These are phyloP conservation scores for Conringia planisiliqua DNA, from an alignment of 345 rosid species.

Conservation along the genomic window DNA sequence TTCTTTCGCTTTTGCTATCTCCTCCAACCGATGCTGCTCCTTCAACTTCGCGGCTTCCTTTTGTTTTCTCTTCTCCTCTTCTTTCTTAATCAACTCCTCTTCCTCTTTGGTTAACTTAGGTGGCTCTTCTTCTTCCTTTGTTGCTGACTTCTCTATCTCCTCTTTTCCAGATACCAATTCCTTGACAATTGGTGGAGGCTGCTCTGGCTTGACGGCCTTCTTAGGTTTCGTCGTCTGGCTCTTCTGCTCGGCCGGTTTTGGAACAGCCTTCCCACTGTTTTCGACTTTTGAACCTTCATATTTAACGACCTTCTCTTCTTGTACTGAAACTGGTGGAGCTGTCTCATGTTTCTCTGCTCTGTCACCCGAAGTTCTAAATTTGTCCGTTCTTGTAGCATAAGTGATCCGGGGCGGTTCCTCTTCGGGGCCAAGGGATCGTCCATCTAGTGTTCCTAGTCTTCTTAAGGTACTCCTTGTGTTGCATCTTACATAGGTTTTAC, in stretches of 20 bases:
- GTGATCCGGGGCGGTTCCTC: conserved; percentile 61
- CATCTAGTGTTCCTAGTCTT: conserved; percentile 76
- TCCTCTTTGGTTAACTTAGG: conserved; percentile 62
- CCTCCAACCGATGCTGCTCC: conserved; percentile 69
- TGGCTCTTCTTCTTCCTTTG: conserved; percentile 43
- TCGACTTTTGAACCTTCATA: conserved; percentile 39
- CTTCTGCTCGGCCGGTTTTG: conserved; percentile 43
- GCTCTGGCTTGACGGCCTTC: conserved; percentile 38
- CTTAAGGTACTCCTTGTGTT: conserved; percentile 57
- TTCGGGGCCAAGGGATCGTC: conserved; percentile 81
- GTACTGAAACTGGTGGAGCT: conserved; percentile 29
- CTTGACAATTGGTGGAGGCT: conserved; percentile 20
- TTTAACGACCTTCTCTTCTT: conserved; percentile 31
- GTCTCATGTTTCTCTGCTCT: conserved; percentile 31
- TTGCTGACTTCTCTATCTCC: conserved; percentile 41
- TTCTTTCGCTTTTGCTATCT: conserved; percentile 74
- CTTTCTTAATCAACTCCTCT: conserved; percentile 68
- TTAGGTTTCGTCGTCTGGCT: conserved; percentile 40
- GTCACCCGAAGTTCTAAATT: conserved; percentile 34
- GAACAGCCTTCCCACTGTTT: conserved; percentile 20
- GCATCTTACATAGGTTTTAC: conserved; percentile 56
- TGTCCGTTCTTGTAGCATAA: conserved; percentile 33
- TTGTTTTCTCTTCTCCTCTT: conserved; percentile 63
- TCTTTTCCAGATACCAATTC: conserved; percentile 39
- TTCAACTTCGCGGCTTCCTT: conserved; percentile 58